Percentiles rank a stretch among this genome's conserved stretches.
phyloP scores from a whole-genome alignment of 306 rosid species.

The Argentina anserina region DNA sequence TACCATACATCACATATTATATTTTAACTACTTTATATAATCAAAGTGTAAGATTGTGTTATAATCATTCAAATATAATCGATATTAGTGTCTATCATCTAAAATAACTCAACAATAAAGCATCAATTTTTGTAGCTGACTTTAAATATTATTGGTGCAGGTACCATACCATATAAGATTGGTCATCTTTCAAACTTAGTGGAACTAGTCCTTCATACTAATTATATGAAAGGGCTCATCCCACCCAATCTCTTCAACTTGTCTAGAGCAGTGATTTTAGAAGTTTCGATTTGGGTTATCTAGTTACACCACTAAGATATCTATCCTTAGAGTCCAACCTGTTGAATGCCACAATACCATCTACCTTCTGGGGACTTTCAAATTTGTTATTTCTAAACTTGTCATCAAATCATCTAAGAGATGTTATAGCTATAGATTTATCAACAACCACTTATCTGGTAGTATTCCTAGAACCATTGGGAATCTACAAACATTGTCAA shows the following conservation, averaged over 20 bases:
- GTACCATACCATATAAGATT: neutral
- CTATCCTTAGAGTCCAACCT: too few relatives aligned
- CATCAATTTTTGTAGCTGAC: too few relatives aligned
- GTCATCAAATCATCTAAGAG: neutral
- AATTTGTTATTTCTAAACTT: too few relatives aligned
- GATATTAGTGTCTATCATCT: neutral
- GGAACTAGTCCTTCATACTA: rapidly evolving
- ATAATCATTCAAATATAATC: neutral
- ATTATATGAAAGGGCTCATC: neutral
- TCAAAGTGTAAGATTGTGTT: too few relatives aligned
- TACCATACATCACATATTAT: neutral
- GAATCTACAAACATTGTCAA: neutral
- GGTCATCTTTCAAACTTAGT: neutral
- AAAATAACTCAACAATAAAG: too few relatives aligned
- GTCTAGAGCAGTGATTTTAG: neutral
- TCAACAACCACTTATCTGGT: neutral
- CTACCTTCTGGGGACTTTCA: too few relatives aligned
- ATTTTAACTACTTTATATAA: neutral
- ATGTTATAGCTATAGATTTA: neutral
- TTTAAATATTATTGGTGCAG: neutral
- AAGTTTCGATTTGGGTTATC: too few relatives aligned
- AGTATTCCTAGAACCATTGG: neutral
- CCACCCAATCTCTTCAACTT: neutral
- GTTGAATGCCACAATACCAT: too few relatives aligned
- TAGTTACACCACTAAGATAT: too few relatives aligned